These are phyloP conservation scores for Amanita polypyramis DNA, from an alignment of 768 basidiomycete species.

Conservation along the genomic window DNA sequence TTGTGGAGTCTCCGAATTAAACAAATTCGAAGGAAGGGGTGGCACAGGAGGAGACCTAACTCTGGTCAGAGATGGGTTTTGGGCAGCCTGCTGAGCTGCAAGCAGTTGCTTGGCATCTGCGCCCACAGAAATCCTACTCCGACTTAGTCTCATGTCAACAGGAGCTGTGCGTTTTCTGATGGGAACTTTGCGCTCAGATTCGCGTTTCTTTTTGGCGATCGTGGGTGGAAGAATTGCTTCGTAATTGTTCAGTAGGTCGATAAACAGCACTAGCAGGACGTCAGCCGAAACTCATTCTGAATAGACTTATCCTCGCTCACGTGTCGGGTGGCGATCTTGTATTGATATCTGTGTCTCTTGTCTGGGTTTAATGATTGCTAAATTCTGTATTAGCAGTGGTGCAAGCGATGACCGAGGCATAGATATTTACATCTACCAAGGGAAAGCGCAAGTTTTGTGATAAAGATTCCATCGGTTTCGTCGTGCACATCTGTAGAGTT, in stretches of 20 bases:
- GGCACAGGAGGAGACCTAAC: constrained; percentile 21
- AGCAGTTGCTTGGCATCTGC: constrained; percentile 62
- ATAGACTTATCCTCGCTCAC: constrained; percentile 27
- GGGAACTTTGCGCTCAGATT: constrained; percentile 78
- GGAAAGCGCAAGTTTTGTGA: constrained; percentile 81
- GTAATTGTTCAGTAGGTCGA: constrained; percentile 76
- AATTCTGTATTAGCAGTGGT: constrained; percentile 3
- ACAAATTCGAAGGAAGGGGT: constrained; percentile 17
- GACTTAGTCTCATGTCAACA: constrained; percentile 80
- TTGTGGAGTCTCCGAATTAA: background rate
- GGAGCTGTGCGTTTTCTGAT: constrained; percentile 79
- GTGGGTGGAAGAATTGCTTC: constrained; percentile 67
- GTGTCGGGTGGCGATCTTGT: constrained; percentile 80
- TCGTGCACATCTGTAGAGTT: constrained; percentile 49
- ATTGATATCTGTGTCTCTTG: constrained; percentile 77
- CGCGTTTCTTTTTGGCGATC: constrained; percentile 76
- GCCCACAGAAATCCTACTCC: constrained; percentile 64
- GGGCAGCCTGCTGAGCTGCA: constrained; percentile 56
- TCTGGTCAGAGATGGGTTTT: constrained; percentile 34
- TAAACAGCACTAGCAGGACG: constrained; percentile 53
- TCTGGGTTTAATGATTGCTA: constrained; percentile 77
- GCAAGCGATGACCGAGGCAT: background rate
- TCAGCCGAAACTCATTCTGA: constrained; percentile 1
- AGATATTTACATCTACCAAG: constrained; percentile 62
- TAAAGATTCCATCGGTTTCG: constrained; percentile 70